These are phyloP conservation scores for Fusarium chlamydosporum DNA, from an alignment of 2,329 filamentous ascomycete genomes.

Conservation along the genomic window DNA sequence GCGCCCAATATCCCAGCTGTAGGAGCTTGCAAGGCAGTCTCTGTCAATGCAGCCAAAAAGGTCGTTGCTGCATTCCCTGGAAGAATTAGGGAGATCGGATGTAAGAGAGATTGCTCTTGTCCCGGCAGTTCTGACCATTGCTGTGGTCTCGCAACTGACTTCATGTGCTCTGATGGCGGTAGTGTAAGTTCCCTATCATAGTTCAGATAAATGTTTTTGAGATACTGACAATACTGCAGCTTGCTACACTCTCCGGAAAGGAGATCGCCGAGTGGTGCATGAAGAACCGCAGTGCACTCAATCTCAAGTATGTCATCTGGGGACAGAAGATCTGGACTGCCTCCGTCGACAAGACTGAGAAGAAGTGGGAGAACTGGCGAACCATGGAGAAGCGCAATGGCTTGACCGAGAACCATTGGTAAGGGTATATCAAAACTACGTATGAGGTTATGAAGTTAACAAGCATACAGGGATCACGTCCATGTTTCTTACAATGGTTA, in stretches of 20 bases:
- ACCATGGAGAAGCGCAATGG: slow-evolving; percentile 59
- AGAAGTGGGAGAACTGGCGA: slow-evolving; percentile 60
- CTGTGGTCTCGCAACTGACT: slow-evolving; percentile 57
- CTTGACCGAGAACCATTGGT: slow-evolving; percentile 62
- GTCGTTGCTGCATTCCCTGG: slow-evolving; percentile 57
- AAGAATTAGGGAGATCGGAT: slow-evolving; percentile 54
- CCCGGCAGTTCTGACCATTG: slow-evolving; percentile 56
- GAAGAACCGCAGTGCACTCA: slow-evolving; percentile 58
- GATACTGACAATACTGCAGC: slow-evolving; percentile 42
- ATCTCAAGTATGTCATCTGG: slow-evolving; percentile 66
- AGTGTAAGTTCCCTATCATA: slow-evolving; percentile 51
- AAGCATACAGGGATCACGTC: slow-evolving; percentile 45
- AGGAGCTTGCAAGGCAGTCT: slow-evolving; percentile 55
- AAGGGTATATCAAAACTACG: slow-evolving; percentile 12
- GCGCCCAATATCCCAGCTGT: slow-evolving; percentile 55
- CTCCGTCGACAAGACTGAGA: slow-evolving; percentile 53
- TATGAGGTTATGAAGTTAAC: background rate
- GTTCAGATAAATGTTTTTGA: background rate
- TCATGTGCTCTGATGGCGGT: slow-evolving; percentile 57
- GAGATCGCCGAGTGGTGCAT: slow-evolving; percentile 65
- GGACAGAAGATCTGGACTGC: slow-evolving; percentile 64
- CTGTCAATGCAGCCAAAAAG: slow-evolving; percentile 55
- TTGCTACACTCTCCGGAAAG: slow-evolving; percentile 56
- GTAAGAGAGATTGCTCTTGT: slow-evolving; percentile 54
- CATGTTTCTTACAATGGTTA: slow-evolving; percentile 50